These are phyloP conservation scores for Alternaria viburni DNA, from an alignment of 2,329 filamentous ascomycete genomes.

Conservation along the genomic window DNA sequence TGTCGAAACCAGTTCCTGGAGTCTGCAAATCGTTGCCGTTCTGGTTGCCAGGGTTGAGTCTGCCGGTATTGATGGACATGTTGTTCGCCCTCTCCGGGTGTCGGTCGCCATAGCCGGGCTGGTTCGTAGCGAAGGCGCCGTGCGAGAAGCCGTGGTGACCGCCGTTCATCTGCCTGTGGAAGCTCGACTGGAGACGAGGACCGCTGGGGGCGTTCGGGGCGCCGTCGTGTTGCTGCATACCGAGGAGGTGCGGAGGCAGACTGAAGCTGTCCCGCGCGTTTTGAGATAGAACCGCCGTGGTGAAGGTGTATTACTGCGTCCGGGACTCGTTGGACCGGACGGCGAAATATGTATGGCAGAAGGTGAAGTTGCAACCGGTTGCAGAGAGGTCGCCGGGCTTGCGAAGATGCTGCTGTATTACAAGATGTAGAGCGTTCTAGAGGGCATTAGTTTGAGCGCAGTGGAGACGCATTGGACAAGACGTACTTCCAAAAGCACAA, in stretches of 20 bases:
- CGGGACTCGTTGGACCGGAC: slow-evolving; percentile 54
- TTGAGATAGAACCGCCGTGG: slow-evolving; percentile 82
- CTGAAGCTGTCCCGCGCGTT: slow-evolving; percentile 81
- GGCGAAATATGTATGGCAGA: slow-evolving; percentile 46
- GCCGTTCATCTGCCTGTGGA: slow-evolving; percentile 71
- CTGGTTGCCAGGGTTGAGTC: slow-evolving; percentile 62
- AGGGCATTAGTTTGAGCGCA: slow-evolving; percentile 11
- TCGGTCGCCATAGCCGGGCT: slow-evolving; percentile 80
- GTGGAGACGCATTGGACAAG: background rate
- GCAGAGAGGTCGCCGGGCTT: slow-evolving; percentile 29
- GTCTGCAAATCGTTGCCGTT: slow-evolving; percentile 78
- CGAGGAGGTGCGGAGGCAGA: slow-evolving; percentile 81
- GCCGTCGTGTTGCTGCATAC: slow-evolving; percentile 87
- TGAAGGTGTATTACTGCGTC: slow-evolving; percentile 68
- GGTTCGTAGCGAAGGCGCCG: slow-evolving; percentile 87
- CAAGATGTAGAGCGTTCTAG: slow-evolving; percentile 37
- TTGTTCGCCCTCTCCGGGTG: slow-evolving; percentile 86
- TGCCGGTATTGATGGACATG: slow-evolving; percentile 88
- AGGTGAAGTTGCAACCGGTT: slow-evolving; percentile 40
- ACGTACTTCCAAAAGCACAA: slow-evolving; percentile 25
- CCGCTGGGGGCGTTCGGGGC: slow-evolving; percentile 65
- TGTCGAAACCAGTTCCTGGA: slow-evolving; percentile 88
- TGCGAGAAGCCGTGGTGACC: slow-evolving; percentile 91
- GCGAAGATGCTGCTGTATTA: slow-evolving; percentile 40
- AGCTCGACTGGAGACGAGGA: slow-evolving; percentile 65